Conservation (phyloP, 148 eudicot species). For the Fagopyrum tataricum region DNA sequence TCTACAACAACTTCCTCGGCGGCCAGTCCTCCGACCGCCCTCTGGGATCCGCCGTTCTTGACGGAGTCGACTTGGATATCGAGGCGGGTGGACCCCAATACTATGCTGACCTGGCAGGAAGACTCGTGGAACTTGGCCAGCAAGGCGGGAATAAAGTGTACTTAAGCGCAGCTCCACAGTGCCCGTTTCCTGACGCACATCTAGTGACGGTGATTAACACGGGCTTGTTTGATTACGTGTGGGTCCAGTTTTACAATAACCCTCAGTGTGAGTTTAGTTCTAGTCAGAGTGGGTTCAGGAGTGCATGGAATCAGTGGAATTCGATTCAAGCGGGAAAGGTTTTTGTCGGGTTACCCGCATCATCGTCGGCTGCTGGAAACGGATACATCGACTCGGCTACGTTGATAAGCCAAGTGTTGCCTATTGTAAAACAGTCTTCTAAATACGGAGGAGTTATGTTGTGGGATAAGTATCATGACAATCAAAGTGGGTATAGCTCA, state of each 20-base stretch:
- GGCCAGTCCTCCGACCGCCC: conserved; percentile 18
- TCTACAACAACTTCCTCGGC: conserved; percentile 20
- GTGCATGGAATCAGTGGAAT: conserved; percentile 23
- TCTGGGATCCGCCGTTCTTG: conserved; percentile 19
- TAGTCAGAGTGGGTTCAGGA: neutral
- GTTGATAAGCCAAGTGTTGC: neutral
- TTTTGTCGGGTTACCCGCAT: conserved; percentile 27
- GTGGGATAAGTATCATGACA: neutral
- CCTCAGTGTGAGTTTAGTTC: conserved; percentile 11
- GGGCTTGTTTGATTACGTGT: conserved; percentile 26
- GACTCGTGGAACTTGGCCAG: conserved; percentile 5
- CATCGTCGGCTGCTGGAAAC: conserved; percentile 6
- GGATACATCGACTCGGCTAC: conserved; percentile 14
- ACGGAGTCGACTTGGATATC: conserved; percentile 32
- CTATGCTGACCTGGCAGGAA: conserved; percentile 14
- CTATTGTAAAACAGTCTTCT: neutral
- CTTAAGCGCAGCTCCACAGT: conserved; percentile 27
- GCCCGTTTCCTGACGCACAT: conserved; percentile 20
- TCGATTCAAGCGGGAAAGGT: conserved; percentile 15
- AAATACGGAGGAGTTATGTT: conserved; percentile 11
- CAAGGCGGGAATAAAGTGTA: conserved; percentile 20
- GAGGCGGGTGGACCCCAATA: conserved; percentile 19
- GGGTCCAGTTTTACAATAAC: conserved; percentile 33
- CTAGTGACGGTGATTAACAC: conserved; percentile 17
- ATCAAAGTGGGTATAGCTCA: neutral